phyloP scores from a whole-genome alignment of 805 yeast genomes.

The Saturnispora ahearnii region DNA sequence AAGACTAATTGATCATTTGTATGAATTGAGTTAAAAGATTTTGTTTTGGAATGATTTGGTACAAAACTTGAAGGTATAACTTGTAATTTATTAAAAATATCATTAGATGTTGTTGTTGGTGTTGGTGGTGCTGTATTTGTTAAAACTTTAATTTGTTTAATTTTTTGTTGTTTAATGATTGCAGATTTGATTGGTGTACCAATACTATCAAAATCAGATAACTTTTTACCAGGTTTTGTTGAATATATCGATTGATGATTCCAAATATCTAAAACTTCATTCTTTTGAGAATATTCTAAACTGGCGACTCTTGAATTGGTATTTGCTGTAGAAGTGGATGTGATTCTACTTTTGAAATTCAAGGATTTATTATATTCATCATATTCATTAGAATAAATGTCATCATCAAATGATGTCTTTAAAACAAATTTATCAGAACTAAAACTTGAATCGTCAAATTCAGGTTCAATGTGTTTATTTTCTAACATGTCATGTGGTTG shows the following conservation, averaged over 20 bases:
- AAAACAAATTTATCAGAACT: conserved; percentile 20
- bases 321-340: conserved; percentile 6
- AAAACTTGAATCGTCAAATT: conserved; percentile 17
- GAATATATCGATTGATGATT: conserved; percentile 24
- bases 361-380: conserved; percentile 25
- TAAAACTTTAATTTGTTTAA: conserved; percentile 19
- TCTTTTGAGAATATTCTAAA: conserved; percentile 22
- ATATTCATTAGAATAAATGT: conserved; percentile 27
- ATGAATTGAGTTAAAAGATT: background rate
- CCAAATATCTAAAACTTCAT: conserved; percentile 28
- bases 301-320: conserved; percentile 7
- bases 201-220: conserved; percentile 21
- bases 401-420: conserved; percentile 34
- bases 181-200: conserved; percentile 19
- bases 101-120: conserved; percentile 6
- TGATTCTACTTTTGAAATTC: conserved; percentile 9
- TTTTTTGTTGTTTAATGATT: conserved; percentile 16
- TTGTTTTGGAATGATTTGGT: background rate
- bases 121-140: conserved; percentile 1
- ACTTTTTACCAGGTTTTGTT: conserved; percentile 13
- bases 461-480: background rate
- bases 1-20: background rate
- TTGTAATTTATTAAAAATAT: conserved; percentile 11
- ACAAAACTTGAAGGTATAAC: conserved; percentile 11
- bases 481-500: background rate